These are phyloP conservation scores for Fusarium sp. DNA, from an alignment of 2,329 filamentous ascomycete species.

Conservation along the genomic window DNA sequence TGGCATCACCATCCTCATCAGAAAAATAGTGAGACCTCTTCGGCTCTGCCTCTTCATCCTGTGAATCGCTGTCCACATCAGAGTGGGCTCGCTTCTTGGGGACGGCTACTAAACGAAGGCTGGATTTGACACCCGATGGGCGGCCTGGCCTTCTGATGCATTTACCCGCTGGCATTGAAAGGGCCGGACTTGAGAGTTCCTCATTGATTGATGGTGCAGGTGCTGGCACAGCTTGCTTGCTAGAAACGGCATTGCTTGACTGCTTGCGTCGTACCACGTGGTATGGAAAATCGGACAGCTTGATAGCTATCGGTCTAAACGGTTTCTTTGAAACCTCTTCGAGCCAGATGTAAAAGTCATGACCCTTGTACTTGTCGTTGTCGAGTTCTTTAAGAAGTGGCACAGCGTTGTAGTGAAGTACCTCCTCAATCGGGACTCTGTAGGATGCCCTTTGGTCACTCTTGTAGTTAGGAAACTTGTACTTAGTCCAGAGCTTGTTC, in stretches of 20 bases:
- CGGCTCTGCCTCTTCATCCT: constrained; percentile 49
- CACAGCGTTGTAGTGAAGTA: constrained; percentile 58
- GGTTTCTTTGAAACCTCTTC: constrained; percentile 42
- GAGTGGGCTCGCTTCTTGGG: constrained; percentile 59
- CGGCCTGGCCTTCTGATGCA: constrained; percentile 52
- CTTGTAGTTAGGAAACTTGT: constrained; percentile 48
- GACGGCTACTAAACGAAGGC: constrained; percentile 55
- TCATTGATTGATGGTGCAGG: constrained; percentile 16
- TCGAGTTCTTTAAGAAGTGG: constrained; percentile 54
- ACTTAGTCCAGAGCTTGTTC: constrained; percentile 49
- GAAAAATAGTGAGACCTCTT: constrained; percentile 52
- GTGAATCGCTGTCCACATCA: constrained; percentile 54
- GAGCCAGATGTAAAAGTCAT: constrained; percentile 52
- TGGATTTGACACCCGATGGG: constrained; percentile 57
- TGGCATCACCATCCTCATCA: constrained; percentile 48
- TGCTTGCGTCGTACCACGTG: constrained; percentile 40
- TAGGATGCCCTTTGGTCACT: constrained; percentile 49
- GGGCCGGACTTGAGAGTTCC: constrained; percentile 32
- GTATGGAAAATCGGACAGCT: constrained; percentile 47
- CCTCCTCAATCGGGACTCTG: constrained; percentile 55
- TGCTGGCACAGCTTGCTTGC: constrained; percentile 9
- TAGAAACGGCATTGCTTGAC: constrained; percentile 15
- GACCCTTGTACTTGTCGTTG: constrained; percentile 48
- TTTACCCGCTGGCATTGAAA: constrained; percentile 47
- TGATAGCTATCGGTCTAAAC: constrained; percentile 46